Conservation (phyloP, 2,329 filamentous ascomycete genomes). For the Colletotrichum sp. region DNA sequence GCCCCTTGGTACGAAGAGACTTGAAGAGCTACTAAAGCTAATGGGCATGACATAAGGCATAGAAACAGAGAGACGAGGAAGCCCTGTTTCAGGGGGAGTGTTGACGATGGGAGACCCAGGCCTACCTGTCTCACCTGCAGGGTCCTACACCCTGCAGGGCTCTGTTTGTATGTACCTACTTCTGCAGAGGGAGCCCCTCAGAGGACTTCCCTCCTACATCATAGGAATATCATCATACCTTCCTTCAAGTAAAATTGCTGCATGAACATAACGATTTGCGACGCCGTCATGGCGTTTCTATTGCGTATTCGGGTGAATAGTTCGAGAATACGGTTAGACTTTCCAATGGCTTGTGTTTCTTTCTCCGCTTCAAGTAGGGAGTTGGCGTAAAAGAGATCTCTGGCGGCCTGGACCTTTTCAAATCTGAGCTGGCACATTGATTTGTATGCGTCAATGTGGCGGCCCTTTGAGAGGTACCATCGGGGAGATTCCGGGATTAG, state of each 20-base stretch:
- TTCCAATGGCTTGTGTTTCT: slow-evolving; percentile 51
- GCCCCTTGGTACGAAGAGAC: no score
- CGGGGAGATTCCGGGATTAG: slow-evolving; percentile 54
- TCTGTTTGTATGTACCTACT: no score
- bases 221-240: no score
- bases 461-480: slow-evolving; percentile 55
- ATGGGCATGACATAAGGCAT: no score
- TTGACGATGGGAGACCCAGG: no score
- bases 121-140: no score
- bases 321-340: slow-evolving; percentile 56
- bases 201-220: no score
- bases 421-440: slow-evolving; percentile 52
- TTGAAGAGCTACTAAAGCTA: no score
- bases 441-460: slow-evolving; percentile 51
- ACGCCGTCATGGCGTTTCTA: slow-evolving; percentile 64
- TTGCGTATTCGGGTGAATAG: slow-evolving; percentile 67
- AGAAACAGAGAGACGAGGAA: no score
- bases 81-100: no score
- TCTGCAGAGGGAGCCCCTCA: no score
- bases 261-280: slow-evolving; percentile 71
- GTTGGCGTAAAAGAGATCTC: slow-evolving; percentile 62
- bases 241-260: slow-evolving; percentile 48
- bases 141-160: no score
- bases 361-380: slow-evolving; percentile 63
- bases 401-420: slow-evolving; percentile 58